phyloP scores from a whole-genome alignment of 1,139 yeast genomes.

The Yarrowia galli region DNA sequence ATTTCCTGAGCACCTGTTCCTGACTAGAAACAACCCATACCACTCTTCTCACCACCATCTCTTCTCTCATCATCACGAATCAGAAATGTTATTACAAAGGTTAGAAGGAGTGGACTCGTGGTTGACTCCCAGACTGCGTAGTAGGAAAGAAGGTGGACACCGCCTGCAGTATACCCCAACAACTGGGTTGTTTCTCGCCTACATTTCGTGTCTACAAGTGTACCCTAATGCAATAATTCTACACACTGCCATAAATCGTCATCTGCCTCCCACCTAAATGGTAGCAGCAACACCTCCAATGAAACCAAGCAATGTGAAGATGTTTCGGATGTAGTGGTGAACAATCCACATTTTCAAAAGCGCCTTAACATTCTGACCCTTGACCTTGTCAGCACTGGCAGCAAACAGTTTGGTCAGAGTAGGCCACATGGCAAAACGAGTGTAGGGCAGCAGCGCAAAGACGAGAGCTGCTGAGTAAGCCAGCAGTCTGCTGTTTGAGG shows the following conservation, averaged over 20 bases:
- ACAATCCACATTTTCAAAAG: background rate
- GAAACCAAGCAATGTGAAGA: background rate
- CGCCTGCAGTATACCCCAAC: too few species aligned
- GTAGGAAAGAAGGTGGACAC: too few species aligned
- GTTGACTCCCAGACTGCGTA: too few species aligned
- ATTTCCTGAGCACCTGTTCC: too few species aligned
- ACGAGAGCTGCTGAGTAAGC: conserved; percentile 8
- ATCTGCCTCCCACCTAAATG: background rate
- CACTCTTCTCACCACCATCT: too few species aligned
- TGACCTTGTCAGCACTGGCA: background rate
- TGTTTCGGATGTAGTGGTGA: background rate
- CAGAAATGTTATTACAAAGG: too few species aligned
- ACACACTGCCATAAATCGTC: background rate
- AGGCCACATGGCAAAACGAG: conserved; percentile 1
- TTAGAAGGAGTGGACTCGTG: too few species aligned
- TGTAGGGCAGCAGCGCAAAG: conserved; percentile 1
- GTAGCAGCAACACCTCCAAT: background rate
- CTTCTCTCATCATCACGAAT: too few species aligned
- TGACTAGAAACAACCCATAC: too few species aligned
- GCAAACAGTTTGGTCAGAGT: conserved; percentile 1
- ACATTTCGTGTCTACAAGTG: too few species aligned
- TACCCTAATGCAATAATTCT: background rate
- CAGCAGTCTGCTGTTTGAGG: background rate
- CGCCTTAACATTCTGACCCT: conserved; percentile 1
- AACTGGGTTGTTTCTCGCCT: too few species aligned